Evolutionary conservation across 2,329 filamentous ascomycete genomes (phyloP), one percentile per base, ranked within the genome.

Genomic region (Lachnellula subtilissima): DNA sequence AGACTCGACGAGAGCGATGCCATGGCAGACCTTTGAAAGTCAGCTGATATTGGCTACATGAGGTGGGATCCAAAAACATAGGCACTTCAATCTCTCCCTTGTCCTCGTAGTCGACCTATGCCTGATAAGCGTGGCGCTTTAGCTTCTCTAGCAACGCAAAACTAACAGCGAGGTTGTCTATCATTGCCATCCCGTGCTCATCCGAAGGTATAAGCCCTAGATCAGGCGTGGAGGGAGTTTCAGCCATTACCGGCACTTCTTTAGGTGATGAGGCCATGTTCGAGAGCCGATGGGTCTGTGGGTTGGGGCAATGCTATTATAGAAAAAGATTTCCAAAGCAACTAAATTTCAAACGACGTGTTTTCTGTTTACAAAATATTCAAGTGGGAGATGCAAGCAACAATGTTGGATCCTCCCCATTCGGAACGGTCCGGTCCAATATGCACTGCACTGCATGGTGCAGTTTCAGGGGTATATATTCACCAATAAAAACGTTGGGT

Each of bases 1-100:
- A 64, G 47, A 52, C 56, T 59, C 9, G 56, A 58, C 6, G 55
- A 54, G 14, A 62, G 45, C 1, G 62, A 61, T 6, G 54, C 40
- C 3, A 53, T 53, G 9, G 58, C 35, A 23, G 48, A 55, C n/a
- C 54, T 55, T n/a, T 7, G 11, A 12, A 19, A 12, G 36, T 23
- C 19, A 23, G 15, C 8, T 25, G 9, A 52, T 43, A 15, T 14
- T n/a, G 9, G 22, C 37, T 45, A 43, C n/a, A 9, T n/a, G 9
- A 14, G 14, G 37, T 36, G 23, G 37, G 25, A 14, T 8, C 23
- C 52, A 19, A 45, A 19, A 45, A 47, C 52, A 43, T 22, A n/a
- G 52, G 35, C 3, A 50, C 39, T 19, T 49, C 46, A 17, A 43
- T 19, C 5, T 22, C 37, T 35, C 17, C 37, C 43, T 36, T 37